These are phyloP conservation scores for Salvia miltiorrhiza DNA, from an alignment of 257 asterid genomes.

Conservation along the genomic window DNA sequence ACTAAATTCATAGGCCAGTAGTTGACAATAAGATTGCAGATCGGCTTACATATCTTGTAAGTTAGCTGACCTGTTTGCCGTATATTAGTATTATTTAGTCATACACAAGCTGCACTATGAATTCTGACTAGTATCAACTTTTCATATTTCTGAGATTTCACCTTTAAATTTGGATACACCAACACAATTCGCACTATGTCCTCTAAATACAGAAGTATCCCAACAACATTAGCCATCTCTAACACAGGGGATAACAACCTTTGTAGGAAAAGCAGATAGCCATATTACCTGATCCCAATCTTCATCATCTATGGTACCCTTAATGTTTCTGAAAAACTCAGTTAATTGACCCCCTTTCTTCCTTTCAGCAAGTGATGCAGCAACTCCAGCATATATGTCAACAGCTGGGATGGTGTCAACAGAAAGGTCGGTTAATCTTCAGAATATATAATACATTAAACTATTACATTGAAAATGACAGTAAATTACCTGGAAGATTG, in stretches of 20 bases:
- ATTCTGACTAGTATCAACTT: not conserved
- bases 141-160: constrained; percentile 7
- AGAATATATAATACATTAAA: not conserved
- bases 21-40: not conserved
- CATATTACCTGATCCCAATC: constrained; percentile 92
- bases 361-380: constrained; percentile 95
- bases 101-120: not conserved
- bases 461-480: constrained; percentile 14
- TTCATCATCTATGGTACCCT: constrained; percentile 92
- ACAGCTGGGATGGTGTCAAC: constrained; percentile 56
- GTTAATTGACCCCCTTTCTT: constrained; percentile 95
- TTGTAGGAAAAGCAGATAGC: not conserved
- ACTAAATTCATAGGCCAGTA: not conserved
- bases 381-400: constrained; percentile 96
- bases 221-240: constrained; percentile 7
- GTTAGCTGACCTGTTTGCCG: not conserved
- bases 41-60: not conserved
- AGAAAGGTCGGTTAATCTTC: constrained; percentile 15
- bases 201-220: constrained; percentile 6
- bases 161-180: not conserved
- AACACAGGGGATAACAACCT: constrained; percentile 8
- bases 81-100: not conserved
- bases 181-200: not conserved
- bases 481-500: constrained; percentile 76
- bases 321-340: constrained; percentile 86